Evolutionary conservation across 2,329 filamentous ascomycete species (phyloP), one percentile per base, ranked within the genome.

Genomic region (Penicillium sp.): DNA sequence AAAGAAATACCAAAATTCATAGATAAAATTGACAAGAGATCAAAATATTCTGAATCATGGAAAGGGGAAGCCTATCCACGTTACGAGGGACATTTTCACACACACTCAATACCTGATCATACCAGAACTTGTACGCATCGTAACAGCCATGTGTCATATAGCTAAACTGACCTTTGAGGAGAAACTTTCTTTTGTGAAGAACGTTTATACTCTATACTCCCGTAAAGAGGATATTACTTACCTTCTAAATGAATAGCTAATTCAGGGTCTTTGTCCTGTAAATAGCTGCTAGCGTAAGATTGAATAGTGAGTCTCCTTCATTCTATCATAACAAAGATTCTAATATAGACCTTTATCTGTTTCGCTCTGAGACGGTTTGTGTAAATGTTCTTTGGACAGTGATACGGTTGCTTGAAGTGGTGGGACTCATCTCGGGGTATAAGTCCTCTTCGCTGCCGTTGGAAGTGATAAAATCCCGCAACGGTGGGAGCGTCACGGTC

Each of bases 211-310:
- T 30, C 36, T 59, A 18, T 61, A 33, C 46, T 12, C 30, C 23
- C 42, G 45, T 36, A 49, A 62, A 36, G 58, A 56, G 15, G 43
- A 54, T 34, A 40, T 62, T 18, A 30, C 50, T 17, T 62, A 60
- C 50, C 55, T 62, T 47, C 55, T 37, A 24, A 12, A 34, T 7
- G 52, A 60, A 52, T 43, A 29, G 5, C 56, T 50, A 7, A 26
- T 57, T 26, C 2, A 55, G 27, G 47, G 55, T 37, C 32, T 34
- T 26, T 63, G 34, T 39, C 53, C 54, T 10, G 48, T 46, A 21
- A 29, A 40, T 49, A 44, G 21, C 21, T 61, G 34, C 30, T 9
- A n/a, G n/a, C n/a, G n/a, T n/a, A n/a, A 27, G 26, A 27, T 27
- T 27, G 10, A 27, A 27, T 10, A 27, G 26, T 27, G 26, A 27